A percentile compares a stretch with the other conserved stretches of the same genome.
phyloP scores from a whole-genome alignment of 352 stramenopile genomes.

The Globisporangium perplexum region DNA sequence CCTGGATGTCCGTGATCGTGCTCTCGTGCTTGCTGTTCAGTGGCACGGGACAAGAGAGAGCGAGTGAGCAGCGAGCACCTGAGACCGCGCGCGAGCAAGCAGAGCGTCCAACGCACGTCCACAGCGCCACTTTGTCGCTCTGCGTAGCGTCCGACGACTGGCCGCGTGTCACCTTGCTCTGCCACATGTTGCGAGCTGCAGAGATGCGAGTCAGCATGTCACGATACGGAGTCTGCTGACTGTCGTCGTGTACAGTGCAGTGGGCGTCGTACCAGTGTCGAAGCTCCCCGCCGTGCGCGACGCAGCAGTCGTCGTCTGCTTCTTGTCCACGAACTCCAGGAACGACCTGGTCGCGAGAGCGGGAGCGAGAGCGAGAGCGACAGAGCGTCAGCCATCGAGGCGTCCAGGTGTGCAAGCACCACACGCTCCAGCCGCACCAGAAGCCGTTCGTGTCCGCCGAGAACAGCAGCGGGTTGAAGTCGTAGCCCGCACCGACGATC shows the following conservation, averaged over 20 bases:
- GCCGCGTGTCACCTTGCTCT: conserved; percentile 80
- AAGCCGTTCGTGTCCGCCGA: conserved; percentile 67
- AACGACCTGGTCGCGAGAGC: conserved; percentile 41
- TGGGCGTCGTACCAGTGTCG: conserved; percentile 42
- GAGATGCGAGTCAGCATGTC: not conserved
- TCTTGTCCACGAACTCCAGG: conserved; percentile 74
- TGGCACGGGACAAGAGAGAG: not conserved
- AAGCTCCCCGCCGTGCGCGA: conserved; percentile 63
- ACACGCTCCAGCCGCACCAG: conserved; percentile 28
- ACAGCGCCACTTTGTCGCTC: conserved; percentile 74
- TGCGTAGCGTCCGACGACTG: conserved; percentile 80
- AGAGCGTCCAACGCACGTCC: conserved; percentile 49
- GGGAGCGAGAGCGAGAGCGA: not conserved
- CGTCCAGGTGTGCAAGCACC: too few species aligned
- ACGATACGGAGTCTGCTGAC: not conserved
- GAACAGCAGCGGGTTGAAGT: conserved; percentile 92
- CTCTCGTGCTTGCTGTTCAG: conserved; percentile 72
- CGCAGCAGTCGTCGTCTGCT: conserved; percentile 42
- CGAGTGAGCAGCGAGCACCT: not conserved
- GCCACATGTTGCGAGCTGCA: conserved; percentile 70
- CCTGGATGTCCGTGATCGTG: conserved; percentile 80
- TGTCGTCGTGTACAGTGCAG: too few species aligned
- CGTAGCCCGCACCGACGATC: conserved; percentile 85
- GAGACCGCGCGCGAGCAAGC: too few species aligned
- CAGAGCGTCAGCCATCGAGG: not conserved